Percentiles rank a stretch among this genome's conserved stretches.
These are phyloP conservation scores for Sisymbrium altissimum DNA, from an alignment of 345 rosid genomes.

Conservation along the genomic window DNA sequence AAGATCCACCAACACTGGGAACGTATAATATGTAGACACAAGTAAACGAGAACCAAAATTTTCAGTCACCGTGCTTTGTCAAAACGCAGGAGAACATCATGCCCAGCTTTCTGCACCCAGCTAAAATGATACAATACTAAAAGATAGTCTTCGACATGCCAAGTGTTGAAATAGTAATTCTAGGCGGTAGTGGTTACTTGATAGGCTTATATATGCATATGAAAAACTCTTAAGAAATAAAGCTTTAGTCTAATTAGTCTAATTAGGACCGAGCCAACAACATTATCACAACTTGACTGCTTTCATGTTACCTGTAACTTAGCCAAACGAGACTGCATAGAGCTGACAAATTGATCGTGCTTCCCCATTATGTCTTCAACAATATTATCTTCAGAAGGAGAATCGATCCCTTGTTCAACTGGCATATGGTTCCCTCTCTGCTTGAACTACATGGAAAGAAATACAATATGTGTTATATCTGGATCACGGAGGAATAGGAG, in stretches of 20 bases:
- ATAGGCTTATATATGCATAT: background rate
- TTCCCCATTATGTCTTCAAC: conserved; percentile 65
- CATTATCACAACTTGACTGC: conserved; percentile 10
- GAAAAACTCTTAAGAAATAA: background rate
- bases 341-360: conserved; percentile 78
- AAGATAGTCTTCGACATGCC: background rate
- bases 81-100: background rate
- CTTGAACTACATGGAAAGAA: conserved; percentile 41
- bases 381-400: conserved; percentile 66
- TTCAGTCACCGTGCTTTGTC: conserved; percentile 3
- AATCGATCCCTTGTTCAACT: conserved; percentile 51
- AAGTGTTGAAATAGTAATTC: background rate
- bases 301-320: conserved; percentile 76
- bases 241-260: background rate
- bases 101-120: background rate
- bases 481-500: background rate
- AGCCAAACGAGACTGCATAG: conserved; percentile 88
- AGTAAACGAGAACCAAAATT: background rate
- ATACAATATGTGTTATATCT: conserved; percentile 8
- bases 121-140: background rate
- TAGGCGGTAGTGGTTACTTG: conserved; percentile 13
- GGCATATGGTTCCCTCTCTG: conserved; percentile 59
- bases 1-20: background rate
- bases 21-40: background rate
- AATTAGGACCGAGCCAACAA: background rate